These are phyloP conservation scores for Hordeum vulgare DNA, from an alignment of 176 grass and related monocot species.

Conservation along the genomic window DNA sequence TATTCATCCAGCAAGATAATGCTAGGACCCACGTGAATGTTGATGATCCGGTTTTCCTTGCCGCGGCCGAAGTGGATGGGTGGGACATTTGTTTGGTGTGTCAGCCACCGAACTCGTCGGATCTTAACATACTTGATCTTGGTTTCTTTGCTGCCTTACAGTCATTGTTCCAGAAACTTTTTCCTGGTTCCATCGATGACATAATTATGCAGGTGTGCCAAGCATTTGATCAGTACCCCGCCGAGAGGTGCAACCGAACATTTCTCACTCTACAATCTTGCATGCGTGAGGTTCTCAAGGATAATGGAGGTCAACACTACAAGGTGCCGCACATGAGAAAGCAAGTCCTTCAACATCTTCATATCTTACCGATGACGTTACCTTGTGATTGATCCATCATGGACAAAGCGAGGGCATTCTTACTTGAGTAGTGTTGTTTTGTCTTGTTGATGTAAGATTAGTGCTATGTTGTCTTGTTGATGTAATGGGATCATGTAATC, in stretches of 20 bases:
- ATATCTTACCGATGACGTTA: background rate
- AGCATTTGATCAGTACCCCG: background rate
- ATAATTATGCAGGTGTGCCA: background rate
- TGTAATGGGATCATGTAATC: no score
- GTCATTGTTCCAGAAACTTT: background rate
- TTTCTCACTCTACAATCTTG: background rate
- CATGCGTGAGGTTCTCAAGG: background rate
- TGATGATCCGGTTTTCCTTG: background rate
- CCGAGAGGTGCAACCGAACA: background rate
- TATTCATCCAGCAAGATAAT: background rate
- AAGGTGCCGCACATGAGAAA: background rate
- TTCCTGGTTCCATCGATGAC: no score
- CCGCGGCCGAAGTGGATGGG: background rate
- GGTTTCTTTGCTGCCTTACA: background rate
- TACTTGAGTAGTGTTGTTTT: no score
- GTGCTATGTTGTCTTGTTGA: no score
- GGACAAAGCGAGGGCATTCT: background rate
- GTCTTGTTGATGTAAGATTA: no score
- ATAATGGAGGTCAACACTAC: background rate
- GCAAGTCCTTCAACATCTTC: background rate
- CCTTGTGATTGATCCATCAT: background rate
- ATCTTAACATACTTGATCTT: background rate
- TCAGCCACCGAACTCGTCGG: background rate
- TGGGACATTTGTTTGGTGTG: background rate
- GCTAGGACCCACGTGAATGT: background rate